Evolutionary conservation across 2,329 filamentous ascomycete species (phyloP).

Genomic region (Sporothrix luriei): DNA sequence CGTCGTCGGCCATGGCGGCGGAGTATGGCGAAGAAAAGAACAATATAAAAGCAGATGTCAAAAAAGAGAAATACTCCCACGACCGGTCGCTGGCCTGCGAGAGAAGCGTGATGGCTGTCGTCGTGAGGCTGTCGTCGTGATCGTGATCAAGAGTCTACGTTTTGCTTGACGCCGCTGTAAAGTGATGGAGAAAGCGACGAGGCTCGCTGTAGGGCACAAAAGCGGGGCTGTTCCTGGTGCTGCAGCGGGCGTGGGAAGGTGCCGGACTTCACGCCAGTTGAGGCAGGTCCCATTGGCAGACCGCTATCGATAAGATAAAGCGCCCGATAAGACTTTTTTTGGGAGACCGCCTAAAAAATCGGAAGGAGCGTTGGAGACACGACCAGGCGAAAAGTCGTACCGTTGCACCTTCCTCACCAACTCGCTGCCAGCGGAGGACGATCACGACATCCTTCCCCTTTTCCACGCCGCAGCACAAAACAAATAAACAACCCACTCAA

Average conservation of each 20-base stretch:
- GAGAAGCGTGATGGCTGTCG: not conserved
- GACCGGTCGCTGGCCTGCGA: not conserved
- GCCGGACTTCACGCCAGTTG: not conserved
- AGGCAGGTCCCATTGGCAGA: not conserved
- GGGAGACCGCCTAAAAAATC: constrained; percentile 20
- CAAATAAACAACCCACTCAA: not conserved
- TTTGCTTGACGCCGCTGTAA: too few species aligned
- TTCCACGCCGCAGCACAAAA: not conserved
- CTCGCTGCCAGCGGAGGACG: not conserved
- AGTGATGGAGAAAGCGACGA: not conserved
- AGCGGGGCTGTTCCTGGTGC: constrained; percentile 6
- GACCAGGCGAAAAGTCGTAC: not conserved
- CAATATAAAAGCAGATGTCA: not conserved
- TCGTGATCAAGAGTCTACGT: too few species aligned
- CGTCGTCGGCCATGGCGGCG: constrained; percentile 38
- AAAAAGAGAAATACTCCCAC: too few species aligned
- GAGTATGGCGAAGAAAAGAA: not conserved
- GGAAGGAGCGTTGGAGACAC: constrained; percentile 9
- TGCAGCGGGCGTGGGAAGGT: not conserved
- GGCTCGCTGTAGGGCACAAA: constrained; percentile 9
- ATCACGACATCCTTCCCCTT: not conserved
- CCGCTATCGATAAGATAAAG: constrained; percentile 26
- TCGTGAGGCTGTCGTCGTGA: constrained; percentile 2
- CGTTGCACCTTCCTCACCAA: not conserved
- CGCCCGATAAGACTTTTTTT: constrained; percentile 26